Conservation (phyloP, 192 early-diverging fungal species). For the Podila clonocystis region DNA sequence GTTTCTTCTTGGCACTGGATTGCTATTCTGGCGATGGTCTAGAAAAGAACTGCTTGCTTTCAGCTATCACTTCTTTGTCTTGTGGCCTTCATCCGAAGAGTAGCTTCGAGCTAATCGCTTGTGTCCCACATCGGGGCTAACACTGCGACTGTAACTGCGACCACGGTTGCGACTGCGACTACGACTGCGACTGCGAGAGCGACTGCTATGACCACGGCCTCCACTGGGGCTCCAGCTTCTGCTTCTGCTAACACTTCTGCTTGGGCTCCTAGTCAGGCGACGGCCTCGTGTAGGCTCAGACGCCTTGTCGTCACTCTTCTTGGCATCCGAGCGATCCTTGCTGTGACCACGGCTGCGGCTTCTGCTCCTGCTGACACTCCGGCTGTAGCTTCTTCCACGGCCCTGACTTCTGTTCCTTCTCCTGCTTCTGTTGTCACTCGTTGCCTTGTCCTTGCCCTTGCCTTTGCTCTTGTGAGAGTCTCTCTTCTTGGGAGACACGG, state of each 20-base stretch:
- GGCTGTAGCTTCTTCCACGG: neutral
- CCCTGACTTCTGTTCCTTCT: slow-evolving; percentile 30
- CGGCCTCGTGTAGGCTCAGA: slow-evolving; percentile 19
- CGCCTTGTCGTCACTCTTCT: too few species aligned
- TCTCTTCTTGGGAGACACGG: slow-evolving; percentile 16
- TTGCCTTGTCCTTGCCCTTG: slow-evolving; percentile 15
- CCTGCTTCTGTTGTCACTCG: slow-evolving; percentile 27
- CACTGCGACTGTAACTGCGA: neutral
- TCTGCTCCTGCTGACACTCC: slow-evolving; percentile 15
- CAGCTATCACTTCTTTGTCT: neutral
- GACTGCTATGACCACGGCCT: slow-evolving; percentile 16
- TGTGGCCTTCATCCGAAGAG: neutral
- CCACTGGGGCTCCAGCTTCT: slow-evolving; percentile 12
- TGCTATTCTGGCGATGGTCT: too few species aligned
- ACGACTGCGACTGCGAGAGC: neutral
- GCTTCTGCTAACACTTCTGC: slow-evolving; percentile 13
- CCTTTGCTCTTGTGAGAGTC: slow-evolving; percentile 11
- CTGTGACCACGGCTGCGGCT: neutral
- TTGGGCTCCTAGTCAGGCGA: slow-evolving; percentile 22
- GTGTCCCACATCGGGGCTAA: neutral
- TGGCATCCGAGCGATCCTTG: neutral
- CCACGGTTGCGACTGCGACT: neutral
- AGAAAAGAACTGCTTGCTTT: too few species aligned
- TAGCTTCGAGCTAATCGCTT: neutral
- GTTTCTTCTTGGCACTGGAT: neutral